Percentiles rank a stretch among this genome's conserved stretches.
Evolutionary conservation across 106 monocot genomes (phyloP).

Genomic region (Agapanthus africanus): DNA sequence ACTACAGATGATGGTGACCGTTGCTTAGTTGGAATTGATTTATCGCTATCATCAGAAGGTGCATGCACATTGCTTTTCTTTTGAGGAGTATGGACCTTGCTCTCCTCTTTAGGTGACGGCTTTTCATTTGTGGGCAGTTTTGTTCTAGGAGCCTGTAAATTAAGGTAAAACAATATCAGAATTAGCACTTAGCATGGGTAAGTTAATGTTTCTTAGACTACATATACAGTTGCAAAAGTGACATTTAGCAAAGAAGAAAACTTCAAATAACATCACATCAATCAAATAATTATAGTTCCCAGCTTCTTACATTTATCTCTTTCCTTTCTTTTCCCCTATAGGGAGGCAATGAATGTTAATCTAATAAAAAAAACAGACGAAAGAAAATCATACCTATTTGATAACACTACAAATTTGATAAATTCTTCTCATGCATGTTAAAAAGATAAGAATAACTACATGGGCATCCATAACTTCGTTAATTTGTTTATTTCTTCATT

Average conservation of each 20-base stretch:
- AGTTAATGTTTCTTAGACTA: neutral
- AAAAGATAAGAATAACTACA: neutral
- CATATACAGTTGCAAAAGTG: neutral
- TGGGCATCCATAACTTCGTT: neutral
- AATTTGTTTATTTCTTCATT: neutral
- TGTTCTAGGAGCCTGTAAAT: conserved; percentile 47
- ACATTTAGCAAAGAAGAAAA: neutral
- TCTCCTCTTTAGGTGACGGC: conserved; percentile 32
- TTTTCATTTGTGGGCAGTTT: conserved; percentile 32
- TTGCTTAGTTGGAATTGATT: conserved; percentile 16
- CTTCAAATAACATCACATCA: neutral
- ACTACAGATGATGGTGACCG: conserved; percentile 4
- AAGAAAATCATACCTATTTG: neutral
- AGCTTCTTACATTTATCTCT: too few species aligned
- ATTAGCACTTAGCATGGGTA: neutral
- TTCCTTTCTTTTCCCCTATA: too few species aligned
- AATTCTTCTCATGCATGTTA: too few species aligned
- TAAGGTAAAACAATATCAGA: neutral
- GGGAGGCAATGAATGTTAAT: neutral
- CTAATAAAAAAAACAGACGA: neutral
- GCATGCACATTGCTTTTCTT: conserved; percentile 31
- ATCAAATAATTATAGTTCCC: neutral
- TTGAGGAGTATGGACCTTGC: conserved; percentile 24
- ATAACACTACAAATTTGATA: neutral
- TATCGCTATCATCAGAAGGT: conserved; percentile 31